Evolutionary conservation across 805 yeast species (phyloP), one percentile per base, ranked within the genome.

Genomic region (Torulaspora gathmanii): DNA sequence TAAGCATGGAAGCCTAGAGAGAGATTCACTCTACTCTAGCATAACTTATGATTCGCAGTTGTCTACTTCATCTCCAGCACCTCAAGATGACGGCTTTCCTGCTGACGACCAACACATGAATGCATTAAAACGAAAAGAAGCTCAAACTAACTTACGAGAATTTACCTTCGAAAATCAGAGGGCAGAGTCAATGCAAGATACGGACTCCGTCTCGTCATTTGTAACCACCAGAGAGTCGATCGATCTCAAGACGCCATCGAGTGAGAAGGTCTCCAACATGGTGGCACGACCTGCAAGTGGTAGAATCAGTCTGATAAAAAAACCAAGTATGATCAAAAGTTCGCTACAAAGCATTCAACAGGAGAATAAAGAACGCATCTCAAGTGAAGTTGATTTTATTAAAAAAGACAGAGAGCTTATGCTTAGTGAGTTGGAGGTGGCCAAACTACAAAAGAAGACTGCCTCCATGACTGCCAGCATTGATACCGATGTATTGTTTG

Each of bases 41-140:
- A 52, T 79, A 38, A 77, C 83, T 31, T 81, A 80, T 50, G 84
- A 80, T 56, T 79, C 85, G 0, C 75, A 74, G 1, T 65, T 74
- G 34, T 77, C 83, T 7, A 37, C 43, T 6, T 39, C 37, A 4
- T 40, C 46, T 5, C 42, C n/a, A 23, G 30, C 6, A 1, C 19
- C 15, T 19, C 8, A 26, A n/a, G 37, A 17, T 16, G 44, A 22
- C 11, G 38, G 17, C 13, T n/a, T 23, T n/a, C 16, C 22, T 19
- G 39, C 15, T 8, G 27, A 13, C 17, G 33, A 38, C 26, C 41
- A 23, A 39, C 26, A 26, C 15, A 12, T 23, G 11, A 41, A 23
- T 27, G 44, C 46, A 15, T 66, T 75, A 50, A 65, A 60, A 45
- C 81, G 80, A 61, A 81, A 80, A 57, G 63, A 63, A 7, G 80